Conservation (phyloP, 306 rosid genomes). For the Fragaria nilgerrensis region DNA sequence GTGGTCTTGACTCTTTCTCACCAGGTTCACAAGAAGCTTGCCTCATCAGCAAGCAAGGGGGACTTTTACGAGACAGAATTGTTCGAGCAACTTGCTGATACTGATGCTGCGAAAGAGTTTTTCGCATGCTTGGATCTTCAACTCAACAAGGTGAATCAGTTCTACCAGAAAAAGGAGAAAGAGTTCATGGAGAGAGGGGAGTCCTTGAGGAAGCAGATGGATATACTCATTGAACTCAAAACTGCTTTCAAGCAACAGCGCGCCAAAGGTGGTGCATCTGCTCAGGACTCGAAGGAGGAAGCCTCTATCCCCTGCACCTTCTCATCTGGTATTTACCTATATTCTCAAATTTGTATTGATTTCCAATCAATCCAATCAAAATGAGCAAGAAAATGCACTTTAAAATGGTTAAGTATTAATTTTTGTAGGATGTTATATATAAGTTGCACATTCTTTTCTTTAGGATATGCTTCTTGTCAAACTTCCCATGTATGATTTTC, state of each 20-base stretch:
- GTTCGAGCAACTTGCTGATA: slow-evolving; percentile 76
- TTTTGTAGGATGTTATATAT: not conserved
- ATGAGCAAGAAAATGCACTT: slow-evolving; percentile 1
- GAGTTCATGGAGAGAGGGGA: slow-evolving; percentile 93
- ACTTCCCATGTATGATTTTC: not conserved
- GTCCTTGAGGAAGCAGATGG: slow-evolving; percentile 76
- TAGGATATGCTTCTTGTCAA: not conserved
- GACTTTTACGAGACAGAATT: slow-evolving; percentile 92
- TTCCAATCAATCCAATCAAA: slow-evolving; percentile 1
- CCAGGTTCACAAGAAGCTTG: slow-evolving; percentile 87
- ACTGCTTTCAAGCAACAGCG: slow-evolving; percentile 51
- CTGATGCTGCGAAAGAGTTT: slow-evolving; percentile 78
- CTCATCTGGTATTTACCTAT: slow-evolving; percentile 55
- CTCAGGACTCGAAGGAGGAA: slow-evolving; percentile 69
- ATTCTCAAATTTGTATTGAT: not conserved
- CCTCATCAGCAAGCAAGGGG: slow-evolving; percentile 68
- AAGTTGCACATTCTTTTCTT: not conserved
- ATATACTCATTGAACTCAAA: slow-evolving; percentile 67
- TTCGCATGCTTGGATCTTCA: slow-evolving; percentile 79
- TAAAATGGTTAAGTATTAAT: not conserved
- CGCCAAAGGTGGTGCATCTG: slow-evolving; percentile 29
- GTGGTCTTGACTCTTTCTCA: not conserved
- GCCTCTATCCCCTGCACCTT: slow-evolving; percentile 73
- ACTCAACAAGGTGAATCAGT: slow-evolving; percentile 84
- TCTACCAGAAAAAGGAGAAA: slow-evolving; percentile 67